Evolutionary conservation across 2,329 filamentous ascomycete species (phyloP), one percentile per base, ranked within the genome.

Genomic region (Rhynchosporium agropyri): DNA sequence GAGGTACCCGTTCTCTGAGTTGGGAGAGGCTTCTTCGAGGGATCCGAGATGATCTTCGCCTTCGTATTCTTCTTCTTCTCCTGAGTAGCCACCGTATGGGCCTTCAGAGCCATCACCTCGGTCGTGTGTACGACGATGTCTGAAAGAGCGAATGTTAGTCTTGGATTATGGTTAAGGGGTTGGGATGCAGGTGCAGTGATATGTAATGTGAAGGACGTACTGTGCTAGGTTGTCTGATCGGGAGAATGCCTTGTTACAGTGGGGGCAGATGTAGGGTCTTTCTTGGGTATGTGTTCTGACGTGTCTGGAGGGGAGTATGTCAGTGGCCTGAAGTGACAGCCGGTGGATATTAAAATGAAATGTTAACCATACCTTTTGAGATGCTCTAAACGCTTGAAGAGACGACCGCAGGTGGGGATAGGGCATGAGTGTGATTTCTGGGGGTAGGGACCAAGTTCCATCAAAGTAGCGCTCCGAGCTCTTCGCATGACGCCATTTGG

Each of bases 221-320:
- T 99, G 95, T 77, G 95, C 95, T 79, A 99, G 89, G 78, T 99
- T 99, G 81, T 99, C 95, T 74, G 94, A 98, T 79, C 95, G 85
- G 64, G 95, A 98, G 79, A 99, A 99, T 69, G 94, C 94, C 83
- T 98, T 98, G 84, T 91, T 97, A 86, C 95, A 99, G 78, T 96
- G 89, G 71, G 91, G 90, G 85, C 95, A 99, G 76, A 96, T 89
- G 79, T 99, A 99, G 72, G 95, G 95, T 80, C 94, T 91, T 83
- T 99, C 95, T 83, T 99, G 95, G 62, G 95, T 99, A 83, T 99
- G 95, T 74, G 95, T 99, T 80, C 95, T 91, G 78, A 99, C 95
- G 81, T 99, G 95, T 84, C 93, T 96, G 84, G 72, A 76, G 77
- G 78, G 64, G 72, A 74, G 74, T 68, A 70, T 73, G 79, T 81